These are phyloP conservation scores for Colletotrichum costaricense DNA, from an alignment of 2,329 filamentous ascomycete genomes.

Conservation along the genomic window DNA sequence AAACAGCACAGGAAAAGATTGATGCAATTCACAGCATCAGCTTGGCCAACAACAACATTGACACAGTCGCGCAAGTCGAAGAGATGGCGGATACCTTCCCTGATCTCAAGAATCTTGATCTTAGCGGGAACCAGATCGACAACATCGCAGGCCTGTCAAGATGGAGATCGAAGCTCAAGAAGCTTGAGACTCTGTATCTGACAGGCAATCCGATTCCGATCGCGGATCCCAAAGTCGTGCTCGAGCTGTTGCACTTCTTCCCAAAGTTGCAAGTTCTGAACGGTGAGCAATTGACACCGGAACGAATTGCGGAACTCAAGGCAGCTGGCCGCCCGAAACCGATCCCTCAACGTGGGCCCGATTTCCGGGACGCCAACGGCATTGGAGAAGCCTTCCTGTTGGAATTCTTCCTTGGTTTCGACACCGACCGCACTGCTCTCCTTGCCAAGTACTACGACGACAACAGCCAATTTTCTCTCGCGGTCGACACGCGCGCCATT, in stretches of 20 bases:
- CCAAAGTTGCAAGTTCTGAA: conserved; percentile 84
- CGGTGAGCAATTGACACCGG: conserved; percentile 76
- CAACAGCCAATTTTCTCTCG: conserved; percentile 79
- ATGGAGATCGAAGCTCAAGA: conserved; percentile 84
- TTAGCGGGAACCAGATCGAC: conserved; percentile 84
- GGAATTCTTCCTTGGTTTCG: conserved; percentile 79
- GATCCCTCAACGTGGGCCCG: conserved; percentile 71
- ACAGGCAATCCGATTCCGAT: conserved; percentile 79
- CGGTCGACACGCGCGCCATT: conserved; percentile 72
- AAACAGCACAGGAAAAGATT: conserved; percentile 75
- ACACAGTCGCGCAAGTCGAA: conserved; percentile 78
- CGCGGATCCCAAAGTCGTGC: conserved; percentile 68
- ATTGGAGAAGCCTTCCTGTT: conserved; percentile 82
- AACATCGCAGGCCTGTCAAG: conserved; percentile 74
- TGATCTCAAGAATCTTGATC: conserved; percentile 87
- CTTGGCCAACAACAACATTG: conserved; percentile 82
- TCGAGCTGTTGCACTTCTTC: conserved; percentile 83
- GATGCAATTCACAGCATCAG: conserved; percentile 86
- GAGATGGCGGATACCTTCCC: conserved; percentile 83
- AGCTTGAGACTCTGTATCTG: conserved; percentile 84
- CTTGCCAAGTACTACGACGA: conserved; percentile 79
- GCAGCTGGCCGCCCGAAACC: conserved; percentile 63
- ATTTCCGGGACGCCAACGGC: conserved; percentile 79
- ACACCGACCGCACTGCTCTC: conserved; percentile 75
- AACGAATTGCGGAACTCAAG: conserved; percentile 71